These are phyloP conservation scores for Mortierella antarctica DNA, from an alignment of 192 early-diverging fungal genomes.

Conservation along the genomic window DNA sequence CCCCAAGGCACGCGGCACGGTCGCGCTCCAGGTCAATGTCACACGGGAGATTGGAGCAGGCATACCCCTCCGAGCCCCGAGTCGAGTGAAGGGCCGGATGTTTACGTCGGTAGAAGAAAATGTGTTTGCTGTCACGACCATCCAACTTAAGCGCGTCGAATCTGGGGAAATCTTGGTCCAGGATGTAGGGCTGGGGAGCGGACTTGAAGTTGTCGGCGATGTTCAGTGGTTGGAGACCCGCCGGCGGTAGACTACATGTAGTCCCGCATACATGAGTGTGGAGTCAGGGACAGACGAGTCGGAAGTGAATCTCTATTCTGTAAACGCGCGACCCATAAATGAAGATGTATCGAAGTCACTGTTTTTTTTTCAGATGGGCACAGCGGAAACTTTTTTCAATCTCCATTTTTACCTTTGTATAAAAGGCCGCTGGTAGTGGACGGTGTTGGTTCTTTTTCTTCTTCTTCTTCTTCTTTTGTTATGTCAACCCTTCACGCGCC, in stretches of 20 bases:
- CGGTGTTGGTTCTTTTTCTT: constrained; percentile 19
- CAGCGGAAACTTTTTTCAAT: constrained; percentile 1
- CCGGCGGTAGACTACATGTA: too few species aligned
- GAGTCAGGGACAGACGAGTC: background rate
- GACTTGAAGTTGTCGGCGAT: constrained; percentile 53
- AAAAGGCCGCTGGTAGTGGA: too few species aligned
- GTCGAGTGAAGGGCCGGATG: constrained; percentile 38
- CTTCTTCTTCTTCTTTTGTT: constrained; percentile 31
- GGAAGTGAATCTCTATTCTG: background rate
- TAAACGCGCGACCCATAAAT: too few species aligned
- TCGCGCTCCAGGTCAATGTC: constrained; percentile 41
- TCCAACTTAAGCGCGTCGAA: constrained; percentile 34
- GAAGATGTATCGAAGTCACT: too few species aligned
- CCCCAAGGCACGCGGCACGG: constrained; percentile 8
- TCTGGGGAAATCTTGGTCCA: constrained; percentile 40
- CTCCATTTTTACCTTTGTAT: constrained; percentile 4
- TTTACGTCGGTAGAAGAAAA: constrained; percentile 44
- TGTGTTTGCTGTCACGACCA: constrained; percentile 14
- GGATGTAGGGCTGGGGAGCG: constrained; percentile 34
- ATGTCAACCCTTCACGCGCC: constrained; percentile 45
- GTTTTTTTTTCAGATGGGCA: too few species aligned
- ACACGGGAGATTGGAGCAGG: constrained; percentile 49
- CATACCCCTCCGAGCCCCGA: constrained; percentile 55
- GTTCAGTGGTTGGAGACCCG: constrained; percentile 28
- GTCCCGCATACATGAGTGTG: background rate